These are phyloP conservation scores for Conringia planisiliqua DNA, from an alignment of 345 rosid genomes.

Conservation along the genomic window DNA sequence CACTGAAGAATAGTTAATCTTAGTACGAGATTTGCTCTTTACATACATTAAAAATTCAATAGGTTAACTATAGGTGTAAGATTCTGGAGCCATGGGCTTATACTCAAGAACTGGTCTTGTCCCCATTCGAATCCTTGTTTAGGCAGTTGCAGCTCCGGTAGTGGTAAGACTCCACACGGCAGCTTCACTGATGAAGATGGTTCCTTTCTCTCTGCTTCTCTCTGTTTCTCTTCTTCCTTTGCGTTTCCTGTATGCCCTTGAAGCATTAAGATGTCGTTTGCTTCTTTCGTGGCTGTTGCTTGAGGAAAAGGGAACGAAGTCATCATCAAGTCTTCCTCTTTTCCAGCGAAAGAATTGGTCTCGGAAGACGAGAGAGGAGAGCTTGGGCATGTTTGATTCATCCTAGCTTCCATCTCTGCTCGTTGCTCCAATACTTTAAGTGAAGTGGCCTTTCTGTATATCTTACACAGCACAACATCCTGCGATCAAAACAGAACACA, in stretches of 20 bases:
- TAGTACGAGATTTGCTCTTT: not conserved
- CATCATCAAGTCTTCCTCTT: slow-evolving; percentile 38
- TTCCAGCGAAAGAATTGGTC: slow-evolving; percentile 36
- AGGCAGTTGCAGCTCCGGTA: slow-evolving; percentile 75
- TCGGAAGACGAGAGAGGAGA: slow-evolving; percentile 46
- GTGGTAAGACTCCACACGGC: slow-evolving; percentile 46
- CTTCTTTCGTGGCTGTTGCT: slow-evolving; percentile 42
- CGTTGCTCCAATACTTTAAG: slow-evolving; percentile 81
- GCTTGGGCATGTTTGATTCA: slow-evolving; percentile 39
- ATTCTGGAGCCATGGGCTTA: slow-evolving; percentile 87
- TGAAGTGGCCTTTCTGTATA: slow-evolving; percentile 89
- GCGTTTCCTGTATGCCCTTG: not conserved
- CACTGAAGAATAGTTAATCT: not conserved
- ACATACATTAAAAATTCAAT: slow-evolving; percentile 43
- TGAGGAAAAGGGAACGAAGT: slow-evolving; percentile 15
- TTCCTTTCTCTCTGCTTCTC: slow-evolving; percentile 5
- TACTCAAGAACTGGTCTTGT: slow-evolving; percentile 52
- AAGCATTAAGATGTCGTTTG: not conserved
- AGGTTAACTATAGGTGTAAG: slow-evolving; percentile 50
- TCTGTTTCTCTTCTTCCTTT: not conserved
- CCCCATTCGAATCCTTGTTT: slow-evolving; percentile 62
- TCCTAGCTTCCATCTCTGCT: slow-evolving; percentile 61
- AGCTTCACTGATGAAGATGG: slow-evolving; percentile 40
- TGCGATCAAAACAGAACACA: slow-evolving; percentile 25
- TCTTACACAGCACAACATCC: slow-evolving; percentile 92